Percentiles rank a stretch among this genome's conserved stretches.
Evolutionary conservation across 2,329 filamentous ascomycete genomes (phyloP).

Genomic region (Colletotrichum kahawae): DNA sequence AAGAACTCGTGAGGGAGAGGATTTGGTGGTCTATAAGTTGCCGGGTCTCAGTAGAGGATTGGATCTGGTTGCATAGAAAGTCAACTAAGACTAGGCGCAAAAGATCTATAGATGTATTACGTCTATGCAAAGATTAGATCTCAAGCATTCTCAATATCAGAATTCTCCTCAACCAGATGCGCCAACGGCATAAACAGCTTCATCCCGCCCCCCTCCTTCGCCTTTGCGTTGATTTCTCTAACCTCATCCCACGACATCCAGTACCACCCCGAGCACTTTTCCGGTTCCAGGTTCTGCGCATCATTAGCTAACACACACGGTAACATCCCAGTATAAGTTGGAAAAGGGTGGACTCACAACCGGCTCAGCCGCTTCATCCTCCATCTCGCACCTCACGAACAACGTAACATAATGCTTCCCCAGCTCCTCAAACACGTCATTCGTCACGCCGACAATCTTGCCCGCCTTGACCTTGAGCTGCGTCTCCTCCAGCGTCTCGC

Average conservation of each 20-base stretch:
- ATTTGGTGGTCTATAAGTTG: background rate
- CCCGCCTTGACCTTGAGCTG: conserved; percentile 60
- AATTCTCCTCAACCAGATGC: conserved; percentile 31
- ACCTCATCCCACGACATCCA: conserved; percentile 54
- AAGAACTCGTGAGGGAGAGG: background rate
- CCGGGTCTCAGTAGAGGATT: background rate
- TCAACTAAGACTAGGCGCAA: background rate
- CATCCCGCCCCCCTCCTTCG: conserved; percentile 9
- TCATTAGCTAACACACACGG: background rate
- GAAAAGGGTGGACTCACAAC: conserved; percentile 43
- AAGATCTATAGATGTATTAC: background rate
- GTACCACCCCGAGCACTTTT: conserved; percentile 57
- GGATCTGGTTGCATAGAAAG: background rate
- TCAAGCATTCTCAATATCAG: conserved; percentile 5
- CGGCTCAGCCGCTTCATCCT: conserved; percentile 53
- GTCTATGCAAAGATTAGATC: background rate
- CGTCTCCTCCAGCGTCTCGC: conserved; percentile 76
- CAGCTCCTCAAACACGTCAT: conserved; percentile 66
- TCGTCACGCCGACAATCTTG: conserved; percentile 65
- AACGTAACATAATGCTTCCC: conserved; percentile 77
- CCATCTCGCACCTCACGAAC: conserved; percentile 63
- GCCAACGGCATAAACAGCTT: conserved; percentile 37
- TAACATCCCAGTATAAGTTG: background rate
- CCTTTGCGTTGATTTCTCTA: conserved; percentile 16
- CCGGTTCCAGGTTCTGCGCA: conserved; percentile 45